phyloP scores from a whole-genome alignment of 805 yeast species.

The Zygoascus flipseniorum region DNA sequence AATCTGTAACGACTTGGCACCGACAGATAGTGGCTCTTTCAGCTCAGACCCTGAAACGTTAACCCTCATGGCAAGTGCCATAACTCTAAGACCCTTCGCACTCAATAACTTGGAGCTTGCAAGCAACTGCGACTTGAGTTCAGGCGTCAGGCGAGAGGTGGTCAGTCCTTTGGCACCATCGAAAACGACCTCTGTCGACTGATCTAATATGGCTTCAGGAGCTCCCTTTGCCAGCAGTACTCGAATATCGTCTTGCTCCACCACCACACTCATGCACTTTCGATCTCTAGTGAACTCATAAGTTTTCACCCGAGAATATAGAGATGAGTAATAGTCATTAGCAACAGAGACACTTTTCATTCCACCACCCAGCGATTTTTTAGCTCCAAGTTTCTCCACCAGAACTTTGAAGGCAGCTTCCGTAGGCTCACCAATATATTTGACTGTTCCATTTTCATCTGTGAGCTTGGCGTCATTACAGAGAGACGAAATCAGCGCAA shows the following conservation, averaged over 20 bases:
- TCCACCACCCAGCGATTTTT: background rate
- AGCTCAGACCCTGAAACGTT: slow-evolving; percentile 13
- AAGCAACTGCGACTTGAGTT: slow-evolving; percentile 22
- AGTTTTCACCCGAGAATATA: slow-evolving; percentile 25
- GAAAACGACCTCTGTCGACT: slow-evolving; percentile 35
- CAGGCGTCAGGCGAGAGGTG: background rate
- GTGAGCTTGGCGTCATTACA: slow-evolving; percentile 32
- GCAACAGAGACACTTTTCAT: slow-evolving; percentile 7
- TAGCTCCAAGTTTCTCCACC: slow-evolving; percentile 31
- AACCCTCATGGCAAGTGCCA: slow-evolving; percentile 36
- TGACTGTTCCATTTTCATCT: slow-evolving; percentile 23
- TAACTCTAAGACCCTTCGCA: slow-evolving; percentile 36
- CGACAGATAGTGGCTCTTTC: slow-evolving; percentile 30
- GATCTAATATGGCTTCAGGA: slow-evolving; percentile 40
- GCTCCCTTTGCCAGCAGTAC: slow-evolving; percentile 44
- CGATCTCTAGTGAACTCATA: slow-evolving; percentile 42
- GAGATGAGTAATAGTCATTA: slow-evolving; percentile 11
- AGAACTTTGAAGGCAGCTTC: slow-evolving; percentile 42
- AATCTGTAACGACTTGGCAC: background rate
- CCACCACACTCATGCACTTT: slow-evolving; percentile 47
- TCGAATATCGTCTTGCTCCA: slow-evolving; percentile 17
- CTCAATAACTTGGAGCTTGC: slow-evolving; percentile 34
- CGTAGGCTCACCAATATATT: slow-evolving; percentile 45
- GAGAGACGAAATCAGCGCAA: slow-evolving; percentile 35
- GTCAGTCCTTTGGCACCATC: slow-evolving; percentile 26